Evolutionary conservation across 2,329 filamentous ascomycete genomes (phyloP).

Genomic region (Fusarium lateritium): DNA sequence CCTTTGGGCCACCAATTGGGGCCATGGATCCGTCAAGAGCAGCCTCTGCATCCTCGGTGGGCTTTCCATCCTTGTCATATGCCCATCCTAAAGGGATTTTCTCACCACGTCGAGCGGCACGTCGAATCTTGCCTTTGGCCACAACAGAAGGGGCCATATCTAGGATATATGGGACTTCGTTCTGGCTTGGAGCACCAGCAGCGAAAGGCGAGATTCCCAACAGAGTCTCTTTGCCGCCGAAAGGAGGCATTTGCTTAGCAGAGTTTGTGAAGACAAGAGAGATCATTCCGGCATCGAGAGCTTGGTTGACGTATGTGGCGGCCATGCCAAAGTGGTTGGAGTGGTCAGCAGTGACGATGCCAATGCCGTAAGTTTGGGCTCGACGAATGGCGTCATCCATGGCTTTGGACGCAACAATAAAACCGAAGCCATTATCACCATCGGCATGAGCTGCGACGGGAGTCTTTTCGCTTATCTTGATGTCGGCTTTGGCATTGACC

Average conservation of each 20-base stretch:
- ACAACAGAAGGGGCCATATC: conserved; percentile 30
- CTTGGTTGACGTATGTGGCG: conserved; percentile 25
- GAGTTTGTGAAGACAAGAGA: conserved; percentile 32
- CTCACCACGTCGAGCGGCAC: conserved; percentile 22
- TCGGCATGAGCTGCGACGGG: conserved; percentile 26
- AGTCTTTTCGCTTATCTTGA: conserved; percentile 22
- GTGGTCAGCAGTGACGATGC: conserved; percentile 25
- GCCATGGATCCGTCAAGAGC: conserved; percentile 24
- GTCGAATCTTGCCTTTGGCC: conserved; percentile 28
- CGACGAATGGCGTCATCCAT: conserved; percentile 26
- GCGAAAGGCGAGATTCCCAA: conserved; percentile 28
- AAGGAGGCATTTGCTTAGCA: conserved; percentile 30
- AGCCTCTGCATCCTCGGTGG: conserved; percentile 21
- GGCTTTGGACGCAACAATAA: conserved; percentile 24
- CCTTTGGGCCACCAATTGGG: conserved; percentile 28
- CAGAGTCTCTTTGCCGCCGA: conserved; percentile 28
- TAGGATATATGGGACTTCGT: conserved; percentile 23
- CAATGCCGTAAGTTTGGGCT: conserved; percentile 26
- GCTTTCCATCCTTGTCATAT: conserved; percentile 23
- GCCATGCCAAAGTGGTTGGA: conserved; percentile 35
- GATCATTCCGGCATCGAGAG: conserved; percentile 23
- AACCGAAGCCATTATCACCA: conserved; percentile 29
- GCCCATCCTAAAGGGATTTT: conserved; percentile 27
- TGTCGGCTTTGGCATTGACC: conserved; percentile 21
- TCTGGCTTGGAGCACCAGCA: conserved; percentile 21